These are phyloP conservation scores for Hypoxylon rubiginosum DNA, from an alignment of 2,329 filamentous ascomycete species.

Conservation along the genomic window DNA sequence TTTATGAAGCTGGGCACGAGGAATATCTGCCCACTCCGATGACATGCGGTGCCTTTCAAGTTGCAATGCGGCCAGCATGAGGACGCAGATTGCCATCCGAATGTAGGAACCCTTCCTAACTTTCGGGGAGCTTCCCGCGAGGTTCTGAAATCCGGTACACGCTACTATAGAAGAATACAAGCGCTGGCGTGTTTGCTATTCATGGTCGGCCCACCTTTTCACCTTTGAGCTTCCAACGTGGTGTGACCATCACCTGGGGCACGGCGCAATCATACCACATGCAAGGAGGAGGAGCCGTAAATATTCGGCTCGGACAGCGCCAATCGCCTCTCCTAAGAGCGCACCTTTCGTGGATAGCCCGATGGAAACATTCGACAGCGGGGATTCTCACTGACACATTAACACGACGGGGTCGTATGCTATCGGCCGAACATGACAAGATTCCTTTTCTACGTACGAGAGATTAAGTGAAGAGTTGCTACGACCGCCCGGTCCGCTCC, in stretches of 20 bases:
- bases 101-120: background rate
- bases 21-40: background rate
- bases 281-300: background rate
- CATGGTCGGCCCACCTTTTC: slow-evolving; percentile 1
- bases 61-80: background rate
- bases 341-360: background rate
- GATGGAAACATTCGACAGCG: background rate
- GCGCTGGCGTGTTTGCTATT: background rate
- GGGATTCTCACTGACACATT: no score
- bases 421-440: slow-evolving; percentile 10
- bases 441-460: background rate
- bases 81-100: background rate
- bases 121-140: background rate
- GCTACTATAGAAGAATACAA: background rate
- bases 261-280: slow-evolving; percentile 6
- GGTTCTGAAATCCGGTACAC: background rate
- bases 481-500: slow-evolving; percentile 23
- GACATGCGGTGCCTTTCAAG: background rate
- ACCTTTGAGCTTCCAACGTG: slow-evolving; percentile 4
- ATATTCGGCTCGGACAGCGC: background rate
- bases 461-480: no score
- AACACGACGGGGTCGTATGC: background rate
- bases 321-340: background rate
- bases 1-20: background rate
- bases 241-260: slow-evolving; percentile 22